Conservation (phyloP, 495 filamentous ascomycete species). For the Trichoderma asperelloides region DNA sequence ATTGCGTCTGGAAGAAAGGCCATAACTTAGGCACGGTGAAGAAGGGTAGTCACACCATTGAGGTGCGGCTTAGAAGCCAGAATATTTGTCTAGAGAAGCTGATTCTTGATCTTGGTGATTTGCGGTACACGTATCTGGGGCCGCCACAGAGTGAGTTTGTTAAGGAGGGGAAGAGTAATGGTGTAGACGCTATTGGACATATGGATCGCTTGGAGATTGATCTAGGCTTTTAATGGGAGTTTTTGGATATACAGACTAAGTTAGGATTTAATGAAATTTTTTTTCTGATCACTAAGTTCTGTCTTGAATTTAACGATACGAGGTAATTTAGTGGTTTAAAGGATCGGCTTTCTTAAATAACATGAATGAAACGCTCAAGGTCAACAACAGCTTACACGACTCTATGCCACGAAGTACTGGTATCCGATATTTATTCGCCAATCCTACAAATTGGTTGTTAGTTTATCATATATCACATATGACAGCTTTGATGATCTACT, state of each 20-base stretch:
- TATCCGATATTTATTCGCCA: too few species aligned
- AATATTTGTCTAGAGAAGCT: background rate
- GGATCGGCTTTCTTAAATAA: too few species aligned
- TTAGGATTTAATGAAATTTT: background rate
- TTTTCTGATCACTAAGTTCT: background rate
- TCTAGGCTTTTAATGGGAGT: background rate
- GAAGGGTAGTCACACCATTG: background rate
- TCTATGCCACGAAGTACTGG: too few species aligned
- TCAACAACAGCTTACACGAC: too few species aligned
- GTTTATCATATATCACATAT: too few species aligned
- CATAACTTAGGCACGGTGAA: background rate
- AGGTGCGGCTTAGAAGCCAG: background rate
- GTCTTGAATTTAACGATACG: background rate
- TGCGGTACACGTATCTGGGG: constrained; percentile 1
- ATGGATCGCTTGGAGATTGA: background rate
- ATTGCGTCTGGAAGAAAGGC: constrained; percentile 1
- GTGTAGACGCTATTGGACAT: background rate
- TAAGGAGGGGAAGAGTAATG: background rate
- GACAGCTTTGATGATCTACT: background rate
- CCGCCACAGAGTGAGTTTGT: background rate
- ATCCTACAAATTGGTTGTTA: too few species aligned
- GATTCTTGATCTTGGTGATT: background rate
- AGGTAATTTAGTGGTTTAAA: too few species aligned
- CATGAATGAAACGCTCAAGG: too few species aligned
- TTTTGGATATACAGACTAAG: background rate